phyloP scores from a whole-genome alignment of 2,329 filamentous ascomycete genomes.

The Pseudogymnoascus sp. region DNA sequence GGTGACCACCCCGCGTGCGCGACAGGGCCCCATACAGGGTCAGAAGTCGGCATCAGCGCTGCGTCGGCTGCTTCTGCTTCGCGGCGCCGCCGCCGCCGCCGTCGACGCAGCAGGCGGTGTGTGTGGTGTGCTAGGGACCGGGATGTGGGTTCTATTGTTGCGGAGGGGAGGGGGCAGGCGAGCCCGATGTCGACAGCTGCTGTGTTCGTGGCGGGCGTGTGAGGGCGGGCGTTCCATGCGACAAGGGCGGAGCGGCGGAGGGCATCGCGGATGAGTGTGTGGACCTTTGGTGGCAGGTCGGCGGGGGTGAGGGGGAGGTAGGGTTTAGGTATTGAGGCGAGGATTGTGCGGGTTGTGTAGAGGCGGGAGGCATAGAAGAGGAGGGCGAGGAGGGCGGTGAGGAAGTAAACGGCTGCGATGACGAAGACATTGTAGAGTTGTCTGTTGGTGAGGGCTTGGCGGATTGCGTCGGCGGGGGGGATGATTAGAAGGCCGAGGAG shows the following conservation, averaged over 20 bases:
- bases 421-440: conserved; percentile 78
- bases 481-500: conserved; percentile 68
- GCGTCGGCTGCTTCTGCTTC: neutral
- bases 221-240: conserved; percentile 68
- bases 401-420: conserved; percentile 66
- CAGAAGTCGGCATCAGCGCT: conserved; percentile 12
- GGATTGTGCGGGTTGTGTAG: conserved; percentile 73
- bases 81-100: neutral
- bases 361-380: conserved; percentile 79
- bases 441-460: conserved; percentile 59
- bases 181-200: neutral
- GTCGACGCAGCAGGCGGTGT: neutral
- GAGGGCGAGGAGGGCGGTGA: conserved; percentile 61
- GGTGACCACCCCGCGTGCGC: conserved; percentile 85
- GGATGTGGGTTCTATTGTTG: neutral
- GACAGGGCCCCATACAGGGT: conserved; percentile 66
- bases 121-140: neutral
- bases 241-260: conserved; percentile 73
- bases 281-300: conserved; percentile 68
- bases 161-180: neutral
- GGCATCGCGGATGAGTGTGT: conserved; percentile 65
- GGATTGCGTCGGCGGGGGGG: conserved; percentile 73
- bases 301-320: conserved; percentile 82
- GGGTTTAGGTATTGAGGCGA: conserved; percentile 76
- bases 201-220: conserved; percentile 35